Evolutionary conservation across 169 alveolate species (phyloP), one percentile per base, ranked within the genome.

Genomic region (Miamiensis avidus): DNA sequence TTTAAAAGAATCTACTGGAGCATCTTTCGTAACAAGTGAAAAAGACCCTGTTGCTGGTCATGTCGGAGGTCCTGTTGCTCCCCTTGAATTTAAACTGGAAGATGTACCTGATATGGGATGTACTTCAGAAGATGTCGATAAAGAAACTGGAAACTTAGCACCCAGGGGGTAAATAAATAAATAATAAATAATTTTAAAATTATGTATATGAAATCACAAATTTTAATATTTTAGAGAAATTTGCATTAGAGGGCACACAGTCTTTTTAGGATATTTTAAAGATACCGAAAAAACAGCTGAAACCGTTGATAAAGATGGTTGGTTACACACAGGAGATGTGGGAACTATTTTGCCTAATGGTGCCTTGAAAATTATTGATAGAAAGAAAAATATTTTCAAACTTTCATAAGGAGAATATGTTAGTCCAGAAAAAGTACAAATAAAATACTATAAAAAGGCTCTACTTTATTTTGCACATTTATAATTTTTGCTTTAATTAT

Each of bases 391-490:
- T 92, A 95, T 98, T n/a, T 98, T 98, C 91, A 98, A 98, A 88
- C 97, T 98, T 82, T 88, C 98, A 0, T 99, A 98, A 91, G 99
- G 99, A 0, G 99, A 98, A 89, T 98, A 98, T 90, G 98, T 98
- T 28, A 98, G 99, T 49, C 99, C 99, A 16, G 99, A 98, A 85
- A 96, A 97, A 88, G 93, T 98, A 33, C 94, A 92, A 81, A 88
- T 76, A 30, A 81, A 82, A 74, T 86, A 84, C n/a, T 82, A 49
- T 49, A 49, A 49, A 49, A 49, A 49, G 4, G 4, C 20, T 49
- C 20, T 11, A 49, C 20, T 11, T 20, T 49, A 11, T 49, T 49
- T 49, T 49, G 69, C 20, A 49, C 20, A 11, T 49, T 49, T 11
- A 11, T 49, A 11, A 11, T 49, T 49, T 49, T 49, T 11, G 20